Percentiles rank a stretch among this genome's conserved stretches.
Conservation (phyloP, 1,284 basidiomycete species). For the Boletus subluridellus region DNA sequence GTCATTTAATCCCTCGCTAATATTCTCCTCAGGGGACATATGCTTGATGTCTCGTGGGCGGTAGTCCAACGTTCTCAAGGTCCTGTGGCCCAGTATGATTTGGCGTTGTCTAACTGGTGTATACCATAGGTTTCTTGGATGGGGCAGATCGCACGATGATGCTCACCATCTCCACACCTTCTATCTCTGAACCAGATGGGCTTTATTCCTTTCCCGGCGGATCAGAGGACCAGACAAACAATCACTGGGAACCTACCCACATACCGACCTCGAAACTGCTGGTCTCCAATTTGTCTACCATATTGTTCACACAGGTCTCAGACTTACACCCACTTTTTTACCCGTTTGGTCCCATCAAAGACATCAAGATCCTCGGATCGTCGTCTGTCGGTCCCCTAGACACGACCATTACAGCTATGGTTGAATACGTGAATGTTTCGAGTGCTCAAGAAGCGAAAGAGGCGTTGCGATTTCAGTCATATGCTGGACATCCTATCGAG, state of each 20-base stretch:
- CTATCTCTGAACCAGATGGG: slow-evolving; percentile 29
- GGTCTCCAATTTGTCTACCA: slow-evolving; percentile 60
- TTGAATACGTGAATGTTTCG: slow-evolving; percentile 54
- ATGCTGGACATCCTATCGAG: slow-evolving; percentile 49
- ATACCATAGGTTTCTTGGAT: slow-evolving; percentile 61
- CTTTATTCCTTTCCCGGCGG: slow-evolving; percentile 19
- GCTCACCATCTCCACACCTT: slow-evolving; percentile 44
- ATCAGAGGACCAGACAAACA: slow-evolving; percentile 9
- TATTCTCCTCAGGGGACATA: slow-evolving; percentile 50
- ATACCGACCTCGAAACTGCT: slow-evolving; percentile 52
- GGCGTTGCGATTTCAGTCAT: slow-evolving; percentile 56
- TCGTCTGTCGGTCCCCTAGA: slow-evolving; percentile 35
- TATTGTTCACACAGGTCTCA: slow-evolving; percentile 61
- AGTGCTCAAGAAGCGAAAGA: slow-evolving; percentile 63
- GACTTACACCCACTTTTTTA: slow-evolving; percentile 70
- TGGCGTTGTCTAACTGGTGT: slow-evolving; percentile 5
- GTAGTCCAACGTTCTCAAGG: slow-evolving; percentile 79
- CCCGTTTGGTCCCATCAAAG: slow-evolving; percentile 66
- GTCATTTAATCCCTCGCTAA: background rate
- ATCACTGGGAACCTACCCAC: slow-evolving; percentile 34
- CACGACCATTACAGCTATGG: slow-evolving; percentile 51
- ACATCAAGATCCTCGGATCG: slow-evolving; percentile 43
- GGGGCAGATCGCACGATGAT: slow-evolving; percentile 71
- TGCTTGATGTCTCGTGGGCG: slow-evolving; percentile 75
- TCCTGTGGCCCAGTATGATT: slow-evolving; percentile 23